A percentile compares a stretch with the other conserved stretches of the same genome.
These are phyloP conservation scores for Sclerospora graminicola DNA, from an alignment of 352 stramenopile species.

Conservation along the genomic window DNA sequence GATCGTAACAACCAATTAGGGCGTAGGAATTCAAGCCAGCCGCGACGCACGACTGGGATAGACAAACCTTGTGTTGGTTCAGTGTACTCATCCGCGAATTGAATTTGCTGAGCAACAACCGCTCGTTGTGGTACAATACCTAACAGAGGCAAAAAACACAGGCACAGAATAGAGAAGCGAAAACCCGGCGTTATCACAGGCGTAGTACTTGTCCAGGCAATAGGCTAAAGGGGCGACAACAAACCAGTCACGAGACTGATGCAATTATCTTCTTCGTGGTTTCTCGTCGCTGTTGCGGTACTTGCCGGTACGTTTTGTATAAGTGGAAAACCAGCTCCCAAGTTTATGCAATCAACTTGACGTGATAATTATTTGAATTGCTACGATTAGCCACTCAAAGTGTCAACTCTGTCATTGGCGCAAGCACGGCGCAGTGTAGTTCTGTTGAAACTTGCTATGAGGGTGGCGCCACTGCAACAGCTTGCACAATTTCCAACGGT, in stretches of 20 bases:
- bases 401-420: constrained; percentile 3
- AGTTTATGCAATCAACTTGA: background rate
- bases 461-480: constrained; percentile 12
- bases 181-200: background rate
- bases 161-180: background rate
- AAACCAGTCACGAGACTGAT: background rate
- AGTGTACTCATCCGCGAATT: too few species aligned
- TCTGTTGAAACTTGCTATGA: constrained; percentile 21
- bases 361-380: background rate
- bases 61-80: background rate
- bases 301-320: constrained; percentile 4
- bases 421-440: constrained; percentile 18
- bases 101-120: background rate
- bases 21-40: constrained; percentile 8
- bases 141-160: background rate
- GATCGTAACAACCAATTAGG: constrained; percentile 5
- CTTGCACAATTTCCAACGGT: constrained; percentile 19
- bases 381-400: background rate
- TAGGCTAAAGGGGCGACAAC: too few species aligned
- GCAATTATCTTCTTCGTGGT: constrained; percentile 8
- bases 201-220: too few species aligned
- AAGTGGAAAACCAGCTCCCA: background rate
- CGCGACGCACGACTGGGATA: constrained; percentile 12
- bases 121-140: constrained; percentile 14
- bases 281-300: constrained; percentile 10